phyloP scores from a whole-genome alignment of 768 basidiomycete species.

The Boletus speciosus region DNA sequence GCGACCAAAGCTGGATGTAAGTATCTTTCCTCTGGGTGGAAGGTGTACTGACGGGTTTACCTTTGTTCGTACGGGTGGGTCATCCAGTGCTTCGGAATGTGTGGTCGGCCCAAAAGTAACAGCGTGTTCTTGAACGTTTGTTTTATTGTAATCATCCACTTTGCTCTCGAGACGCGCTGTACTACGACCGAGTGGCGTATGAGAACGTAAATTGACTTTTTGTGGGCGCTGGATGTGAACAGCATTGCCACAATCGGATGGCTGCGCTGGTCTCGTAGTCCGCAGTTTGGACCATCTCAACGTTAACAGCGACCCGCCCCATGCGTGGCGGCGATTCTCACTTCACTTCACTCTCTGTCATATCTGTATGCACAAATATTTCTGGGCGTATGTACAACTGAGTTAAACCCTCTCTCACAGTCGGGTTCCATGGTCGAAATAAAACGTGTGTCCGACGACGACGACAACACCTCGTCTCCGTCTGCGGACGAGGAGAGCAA shows the following conservation, averaged over 20 bases:
- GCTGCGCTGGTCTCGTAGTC: slow-evolving; percentile 11
- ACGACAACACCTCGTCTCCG: slow-evolving; percentile 10
- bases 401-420: slow-evolving; percentile 24
- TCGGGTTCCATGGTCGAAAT: slow-evolving; percentile 75
- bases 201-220: not conserved
- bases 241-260: slow-evolving; percentile 23
- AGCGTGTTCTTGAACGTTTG: slow-evolving; percentile 11
- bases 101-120: slow-evolving; percentile 92
- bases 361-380: slow-evolving; percentile 39
- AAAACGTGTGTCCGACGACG: slow-evolving; percentile 37
- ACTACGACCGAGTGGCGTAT: not conserved
- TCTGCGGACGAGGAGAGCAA: slow-evolving; percentile 51
- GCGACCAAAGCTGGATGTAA: slow-evolving; percentile 93
- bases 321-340: slow-evolving; percentile 23
- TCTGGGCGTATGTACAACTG: slow-evolving; percentile 1
- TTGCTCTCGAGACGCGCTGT: not conserved
- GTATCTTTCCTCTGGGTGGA: slow-evolving; percentile 32
- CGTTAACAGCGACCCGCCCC: not conserved
- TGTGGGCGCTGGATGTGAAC: not conserved
- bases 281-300: slow-evolving; percentile 6
- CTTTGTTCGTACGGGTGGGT: slow-evolving; percentile 4
- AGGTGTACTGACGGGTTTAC: slow-evolving; percentile 6
- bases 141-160: slow-evolving; percentile 20
- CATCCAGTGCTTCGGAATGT: slow-evolving; percentile 87
- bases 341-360: slow-evolving; percentile 37